Evolutionary conservation across 2,329 filamentous ascomycete genomes (phyloP).

Genomic region (Zalaria obscura): DNA sequence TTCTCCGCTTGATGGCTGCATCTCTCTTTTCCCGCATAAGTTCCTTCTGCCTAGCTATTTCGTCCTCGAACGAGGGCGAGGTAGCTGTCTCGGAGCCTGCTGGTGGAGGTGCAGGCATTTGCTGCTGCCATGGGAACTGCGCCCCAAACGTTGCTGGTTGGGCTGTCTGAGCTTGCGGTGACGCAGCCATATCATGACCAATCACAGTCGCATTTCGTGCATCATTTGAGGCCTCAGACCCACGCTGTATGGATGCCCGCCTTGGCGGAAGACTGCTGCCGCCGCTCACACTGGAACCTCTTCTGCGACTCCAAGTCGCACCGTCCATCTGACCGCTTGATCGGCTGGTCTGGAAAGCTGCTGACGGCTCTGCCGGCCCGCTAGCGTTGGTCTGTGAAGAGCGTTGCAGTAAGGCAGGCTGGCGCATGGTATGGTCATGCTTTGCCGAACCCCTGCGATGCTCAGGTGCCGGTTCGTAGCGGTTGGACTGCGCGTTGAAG

Average conservation of each 20-base stretch:
- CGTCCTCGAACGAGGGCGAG: conserved; percentile 5
- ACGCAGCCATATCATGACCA: conserved; percentile 21
- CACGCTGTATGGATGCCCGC: too few species aligned
- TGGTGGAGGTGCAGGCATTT: conserved; percentile 13
- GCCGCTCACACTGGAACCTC: conserved; percentile 82
- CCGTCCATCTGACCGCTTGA: conserved; percentile 48
- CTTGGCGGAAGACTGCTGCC: conserved; percentile 51
- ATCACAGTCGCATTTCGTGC: conserved; percentile 11
- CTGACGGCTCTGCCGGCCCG: conserved; percentile 66
- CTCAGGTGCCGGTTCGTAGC: conserved; percentile 78
- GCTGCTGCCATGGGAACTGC: conserved; percentile 18
- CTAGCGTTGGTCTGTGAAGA: conserved; percentile 45
- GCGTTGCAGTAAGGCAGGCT: conserved; percentile 68
- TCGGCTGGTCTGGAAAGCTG: conserved; percentile 66
- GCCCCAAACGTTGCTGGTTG: conserved; percentile 12
- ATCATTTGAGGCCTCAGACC: conserved; percentile 14
- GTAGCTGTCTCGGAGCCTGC: conserved; percentile 6
- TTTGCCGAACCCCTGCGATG: conserved; percentile 54
- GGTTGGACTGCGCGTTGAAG: conserved; percentile 88
- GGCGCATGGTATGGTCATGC: conserved; percentile 51
- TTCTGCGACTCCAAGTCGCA: conserved; percentile 54
- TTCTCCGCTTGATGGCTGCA: conserved; percentile 48
- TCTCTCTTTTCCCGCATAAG: conserved; percentile 60
- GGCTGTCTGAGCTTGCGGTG: conserved; percentile 9
- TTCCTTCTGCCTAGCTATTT: conserved; percentile 6